A percentile compares a stretch with the other conserved stretches of the same genome.
Evolutionary conservation across 176 grass and related monocot species (phyloP).

Genomic region (Lolium multiflorum): DNA sequence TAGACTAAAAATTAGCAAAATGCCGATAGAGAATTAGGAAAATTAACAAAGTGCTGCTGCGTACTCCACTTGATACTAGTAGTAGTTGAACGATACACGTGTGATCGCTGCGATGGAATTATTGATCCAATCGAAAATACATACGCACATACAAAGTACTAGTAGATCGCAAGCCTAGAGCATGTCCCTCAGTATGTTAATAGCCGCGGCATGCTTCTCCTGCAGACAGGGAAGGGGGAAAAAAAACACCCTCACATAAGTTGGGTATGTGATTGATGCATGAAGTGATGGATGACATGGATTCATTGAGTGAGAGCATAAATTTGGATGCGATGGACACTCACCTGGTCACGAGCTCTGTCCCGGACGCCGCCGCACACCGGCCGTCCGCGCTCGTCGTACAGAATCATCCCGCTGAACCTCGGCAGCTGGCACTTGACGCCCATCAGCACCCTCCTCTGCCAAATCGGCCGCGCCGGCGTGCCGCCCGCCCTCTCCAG

Average conservation of each 20-base stretch:
- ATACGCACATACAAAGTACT: no score
- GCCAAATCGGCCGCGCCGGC: constrained; percentile 50
- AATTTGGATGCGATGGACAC: neutral
- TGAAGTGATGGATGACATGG: neutral
- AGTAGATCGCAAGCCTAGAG: no score
- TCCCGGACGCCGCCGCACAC: constrained; percentile 46
- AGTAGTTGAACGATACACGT: no score
- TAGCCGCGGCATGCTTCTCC: constrained; percentile 53
- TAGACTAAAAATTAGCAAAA: no score
- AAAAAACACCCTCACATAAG: no score
- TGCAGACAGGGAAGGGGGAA: neutral
- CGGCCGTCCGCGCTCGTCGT: constrained; percentile 52
- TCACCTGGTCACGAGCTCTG: constrained; percentile 45
- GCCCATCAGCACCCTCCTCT: constrained; percentile 57
- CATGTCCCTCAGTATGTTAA: constrained; percentile 45
- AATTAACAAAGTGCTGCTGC: no score
- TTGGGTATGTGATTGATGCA: neutral
- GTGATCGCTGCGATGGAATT: no score
- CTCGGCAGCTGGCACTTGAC: constrained; percentile 51
- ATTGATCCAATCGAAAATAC: no score
- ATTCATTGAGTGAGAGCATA: neutral
- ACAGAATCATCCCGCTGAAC: constrained; percentile 58
- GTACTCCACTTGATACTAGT: no score
- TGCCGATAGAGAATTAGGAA: no score
- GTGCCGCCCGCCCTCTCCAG: constrained; percentile 34